Evolutionary conservation across 257 asterid species (phyloP), one percentile per base, ranked within the genome.

Genomic region (Jacaranda copaia): DNA sequence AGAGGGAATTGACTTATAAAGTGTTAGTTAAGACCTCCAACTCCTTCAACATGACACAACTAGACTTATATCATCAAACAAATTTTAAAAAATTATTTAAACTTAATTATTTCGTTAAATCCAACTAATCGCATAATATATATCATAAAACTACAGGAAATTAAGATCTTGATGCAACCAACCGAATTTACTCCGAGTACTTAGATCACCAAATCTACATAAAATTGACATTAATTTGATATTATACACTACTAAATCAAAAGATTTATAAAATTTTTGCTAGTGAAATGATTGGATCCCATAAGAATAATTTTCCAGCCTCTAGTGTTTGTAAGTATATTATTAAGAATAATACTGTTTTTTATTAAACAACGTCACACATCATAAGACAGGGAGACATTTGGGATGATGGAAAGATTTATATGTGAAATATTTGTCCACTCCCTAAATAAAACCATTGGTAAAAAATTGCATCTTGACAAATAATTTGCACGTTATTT

Each of bases 401-500:
- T 32, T 36, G 70, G 48, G 69, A 52, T 57, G 42, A 58, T 16
- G 9, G 78, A 76, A 71, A 53, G 72, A 61, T 74, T 74, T 20
- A 15, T 35, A 52, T 11, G 70, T 69, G 58, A 20, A 49, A 35
- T 11, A 45, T 76, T 72, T 65, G 81, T 57, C 79, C 43, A 51
- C 38, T 72, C 60, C 32, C 42, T 62, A 42, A 53, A 40, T 32
- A 68, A 55, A 68, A 73, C 64, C 51, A 38, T 36, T 36, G 12
- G 40, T 46, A 14, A 12, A 53, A 15, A 18, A 70, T 53, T 64
- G 73, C 61, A 53, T 56, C 42, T 72, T 65, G 25, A 5, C 42
- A 45, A 60, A 35, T 36, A 38, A 74, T 57, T 13, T 79, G 58
- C 63, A 66, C 65, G 69, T 55, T 67, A 73, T 66, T 64, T 79